These are phyloP conservation scores for Cadophora luteo-olivacea DNA, from an alignment of 2,329 filamentous ascomycete species.

Conservation along the genomic window DNA sequence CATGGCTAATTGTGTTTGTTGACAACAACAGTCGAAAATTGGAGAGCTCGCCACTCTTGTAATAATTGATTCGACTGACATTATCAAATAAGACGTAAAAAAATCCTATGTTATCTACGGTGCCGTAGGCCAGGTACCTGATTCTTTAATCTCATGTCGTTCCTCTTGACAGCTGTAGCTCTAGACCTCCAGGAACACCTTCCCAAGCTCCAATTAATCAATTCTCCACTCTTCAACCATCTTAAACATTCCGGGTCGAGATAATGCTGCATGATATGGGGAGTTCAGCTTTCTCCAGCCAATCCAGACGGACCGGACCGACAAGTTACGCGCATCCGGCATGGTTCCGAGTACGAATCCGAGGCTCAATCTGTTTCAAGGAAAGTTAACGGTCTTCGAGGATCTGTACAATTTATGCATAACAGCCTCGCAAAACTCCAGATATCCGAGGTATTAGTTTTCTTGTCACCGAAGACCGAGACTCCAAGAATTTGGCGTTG, in stretches of 20 bases:
- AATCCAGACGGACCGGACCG: not conserved
- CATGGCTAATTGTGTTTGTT: not conserved
- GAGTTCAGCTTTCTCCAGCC: not conserved
- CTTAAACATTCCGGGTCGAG: not conserved
- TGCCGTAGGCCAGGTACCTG: too few relatives aligned
- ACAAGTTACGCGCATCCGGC: not conserved
- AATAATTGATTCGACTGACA: too few relatives aligned
- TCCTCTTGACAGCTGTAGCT: too few relatives aligned
- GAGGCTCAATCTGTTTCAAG: conserved; percentile 5
- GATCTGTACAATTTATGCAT: conserved; percentile 5
- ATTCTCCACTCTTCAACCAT: not conserved
- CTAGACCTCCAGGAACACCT: too few relatives aligned
- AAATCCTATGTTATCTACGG: too few relatives aligned
- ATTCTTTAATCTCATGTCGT: too few relatives aligned
- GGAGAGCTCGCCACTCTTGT: not conserved
- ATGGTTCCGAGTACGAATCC: conserved; percentile 5
- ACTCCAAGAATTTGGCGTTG: not conserved
- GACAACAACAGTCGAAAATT: not conserved
- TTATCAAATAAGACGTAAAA: too few relatives aligned
- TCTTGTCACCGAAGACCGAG: not conserved
- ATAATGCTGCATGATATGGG: not conserved
- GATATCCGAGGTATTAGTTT: not conserved
- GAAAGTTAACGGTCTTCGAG: conserved; percentile 1
- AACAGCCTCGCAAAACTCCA: not conserved
- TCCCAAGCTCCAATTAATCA: not conserved